Evolutionary conservation across 2,329 filamentous ascomycete genomes (phyloP).

Genomic region (Didymella keratinophila): DNA sequence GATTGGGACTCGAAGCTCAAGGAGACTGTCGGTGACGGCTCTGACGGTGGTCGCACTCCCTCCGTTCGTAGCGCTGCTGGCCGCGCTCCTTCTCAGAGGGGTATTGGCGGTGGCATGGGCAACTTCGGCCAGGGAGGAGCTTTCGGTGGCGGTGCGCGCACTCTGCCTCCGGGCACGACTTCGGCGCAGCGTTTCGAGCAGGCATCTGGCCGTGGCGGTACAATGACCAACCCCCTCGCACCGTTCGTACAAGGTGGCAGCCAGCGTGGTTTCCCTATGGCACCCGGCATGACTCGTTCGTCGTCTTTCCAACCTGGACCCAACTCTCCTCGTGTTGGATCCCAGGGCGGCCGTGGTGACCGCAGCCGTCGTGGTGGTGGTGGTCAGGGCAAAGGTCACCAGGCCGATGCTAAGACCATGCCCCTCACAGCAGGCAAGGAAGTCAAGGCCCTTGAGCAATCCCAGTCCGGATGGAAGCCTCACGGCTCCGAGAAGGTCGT

Average conservation of each 20-base stretch:
- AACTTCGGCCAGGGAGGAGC: slow-evolving; percentile 63
- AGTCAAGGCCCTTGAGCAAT: slow-evolving; percentile 77
- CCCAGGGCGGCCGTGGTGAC: slow-evolving; percentile 61
- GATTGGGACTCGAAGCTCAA: slow-evolving; percentile 92
- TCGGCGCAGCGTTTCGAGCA: slow-evolving; percentile 74
- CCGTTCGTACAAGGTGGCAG: slow-evolving; percentile 63
- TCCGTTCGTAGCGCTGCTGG: slow-evolving; percentile 64
- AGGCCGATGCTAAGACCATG: slow-evolving; percentile 77
- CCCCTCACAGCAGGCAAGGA: slow-evolving; percentile 86
- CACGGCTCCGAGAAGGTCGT: slow-evolving; percentile 56
- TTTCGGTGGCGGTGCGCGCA: slow-evolving; percentile 56
- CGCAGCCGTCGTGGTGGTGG: slow-evolving; percentile 66
- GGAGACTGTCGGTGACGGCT: slow-evolving; percentile 82
- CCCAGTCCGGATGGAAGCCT: slow-evolving; percentile 88
- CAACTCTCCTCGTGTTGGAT: slow-evolving; percentile 74
- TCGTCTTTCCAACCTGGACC: slow-evolving; percentile 68
- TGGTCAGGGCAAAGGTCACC: slow-evolving; percentile 63
- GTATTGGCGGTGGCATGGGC: slow-evolving; percentile 66
- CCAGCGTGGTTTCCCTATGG: slow-evolving; percentile 68
- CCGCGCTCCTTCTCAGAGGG: slow-evolving; percentile 56
- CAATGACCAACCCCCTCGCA: slow-evolving; percentile 62
- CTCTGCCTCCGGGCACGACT: slow-evolving; percentile 77
- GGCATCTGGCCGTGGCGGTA: slow-evolving; percentile 35
- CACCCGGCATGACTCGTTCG: slow-evolving; percentile 67
- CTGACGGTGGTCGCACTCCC: slow-evolving; percentile 67